Conservation (phyloP, 176 grass and related monocot genomes). For the Otatea glauca region DNA sequence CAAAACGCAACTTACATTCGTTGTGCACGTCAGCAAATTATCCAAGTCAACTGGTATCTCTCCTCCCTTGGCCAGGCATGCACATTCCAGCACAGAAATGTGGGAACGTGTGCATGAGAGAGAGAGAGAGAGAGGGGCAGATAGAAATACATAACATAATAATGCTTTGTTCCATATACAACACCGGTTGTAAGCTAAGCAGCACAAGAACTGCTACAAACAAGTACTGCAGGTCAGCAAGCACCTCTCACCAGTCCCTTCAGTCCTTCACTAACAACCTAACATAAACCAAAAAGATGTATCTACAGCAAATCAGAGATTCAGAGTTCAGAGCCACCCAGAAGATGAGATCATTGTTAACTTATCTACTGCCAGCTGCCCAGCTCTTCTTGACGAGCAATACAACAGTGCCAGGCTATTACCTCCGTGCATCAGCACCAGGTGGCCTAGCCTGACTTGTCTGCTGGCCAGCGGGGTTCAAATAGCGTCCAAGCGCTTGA, state of each 20-base stretch:
- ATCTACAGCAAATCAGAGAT: neutral
- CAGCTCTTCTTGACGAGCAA: neutral
- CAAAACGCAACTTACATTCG: neutral
- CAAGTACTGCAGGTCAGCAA: neutral
- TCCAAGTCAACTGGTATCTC: neutral
- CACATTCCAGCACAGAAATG: neutral
- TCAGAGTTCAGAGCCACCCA: constrained; percentile 7
- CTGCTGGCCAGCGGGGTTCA: constrained; percentile 33
- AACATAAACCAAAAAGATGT: neutral
- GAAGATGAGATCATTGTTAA: neutral
- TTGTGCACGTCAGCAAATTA: neutral
- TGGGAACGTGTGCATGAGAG: neutral
- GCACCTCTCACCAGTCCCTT: neutral
- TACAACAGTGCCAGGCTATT: neutral
- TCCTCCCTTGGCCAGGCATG: neutral
- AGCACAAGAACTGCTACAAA: neutral
- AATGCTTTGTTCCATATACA: neutral
- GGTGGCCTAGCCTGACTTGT: constrained; percentile 24
- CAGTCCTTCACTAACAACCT: neutral
- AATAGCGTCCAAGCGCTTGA: constrained; percentile 61
- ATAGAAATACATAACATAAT: neutral
- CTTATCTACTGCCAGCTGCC: neutral
- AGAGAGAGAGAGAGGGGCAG: neutral
- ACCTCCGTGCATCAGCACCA: neutral
- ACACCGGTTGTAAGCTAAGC: neutral